phyloP scores from a whole-genome alignment of 2,329 filamentous ascomycete genomes.

The Pseudocercospora crystallina region DNA sequence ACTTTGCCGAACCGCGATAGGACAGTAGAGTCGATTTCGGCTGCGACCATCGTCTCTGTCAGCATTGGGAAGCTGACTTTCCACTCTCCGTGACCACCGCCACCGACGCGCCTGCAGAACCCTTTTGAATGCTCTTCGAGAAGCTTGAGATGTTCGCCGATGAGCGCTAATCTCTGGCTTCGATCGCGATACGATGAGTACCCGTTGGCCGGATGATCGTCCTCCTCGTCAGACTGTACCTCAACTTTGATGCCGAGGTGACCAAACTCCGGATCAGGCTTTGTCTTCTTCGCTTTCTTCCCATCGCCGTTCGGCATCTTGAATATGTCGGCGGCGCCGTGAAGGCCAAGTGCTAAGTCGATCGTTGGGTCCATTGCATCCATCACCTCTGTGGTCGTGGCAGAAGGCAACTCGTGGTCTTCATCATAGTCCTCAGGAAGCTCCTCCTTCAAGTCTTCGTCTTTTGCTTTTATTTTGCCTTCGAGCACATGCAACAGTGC shows the following conservation, averaged over 20 bases:
- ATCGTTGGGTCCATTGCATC: constrained; percentile 42
- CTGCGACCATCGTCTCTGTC: constrained; percentile 67
- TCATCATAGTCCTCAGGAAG: constrained; percentile 48
- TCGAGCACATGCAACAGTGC: constrained; percentile 71
- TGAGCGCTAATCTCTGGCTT: constrained; percentile 51
- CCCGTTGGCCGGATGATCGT: constrained; percentile 26
- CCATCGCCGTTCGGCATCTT: constrained; percentile 26
- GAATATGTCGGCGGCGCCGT: constrained; percentile 21
- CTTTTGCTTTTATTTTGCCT: constrained; percentile 66
- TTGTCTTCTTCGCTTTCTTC: constrained; percentile 29
- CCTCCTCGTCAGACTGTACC: constrained; percentile 26
- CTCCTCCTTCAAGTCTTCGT: constrained; percentile 51
- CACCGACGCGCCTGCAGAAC: constrained; percentile 68
- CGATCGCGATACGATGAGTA: constrained; percentile 38
- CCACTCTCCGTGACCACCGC: constrained; percentile 69
- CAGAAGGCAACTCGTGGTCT: constrained; percentile 37
- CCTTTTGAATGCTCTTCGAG: constrained; percentile 67
- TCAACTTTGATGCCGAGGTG: constrained; percentile 33
- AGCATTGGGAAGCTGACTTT: constrained; percentile 78
- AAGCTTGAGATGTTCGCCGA: constrained; percentile 72
- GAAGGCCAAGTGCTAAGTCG: constrained; percentile 38
- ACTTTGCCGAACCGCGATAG: constrained; percentile 72
- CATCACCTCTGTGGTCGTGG: constrained; percentile 43
- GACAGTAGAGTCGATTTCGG: constrained; percentile 79
- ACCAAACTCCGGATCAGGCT: constrained; percentile 24